phyloP scores from a whole-genome alignment of 2,329 filamentous ascomycete genomes.

The Stromatinia cepivora region DNA sequence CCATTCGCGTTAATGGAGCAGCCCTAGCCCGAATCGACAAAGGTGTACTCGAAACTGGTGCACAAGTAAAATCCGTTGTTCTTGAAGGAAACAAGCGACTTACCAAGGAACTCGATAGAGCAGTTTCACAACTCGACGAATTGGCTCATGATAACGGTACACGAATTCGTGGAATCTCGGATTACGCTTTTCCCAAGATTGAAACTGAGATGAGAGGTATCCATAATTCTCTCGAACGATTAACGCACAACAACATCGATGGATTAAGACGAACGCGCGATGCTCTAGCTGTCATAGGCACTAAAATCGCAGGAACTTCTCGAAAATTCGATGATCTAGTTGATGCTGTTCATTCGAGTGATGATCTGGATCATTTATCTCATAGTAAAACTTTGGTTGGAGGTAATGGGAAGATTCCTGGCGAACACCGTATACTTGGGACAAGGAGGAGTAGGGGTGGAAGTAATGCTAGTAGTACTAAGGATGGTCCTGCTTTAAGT shows the following conservation, averaged over 20 bases:
- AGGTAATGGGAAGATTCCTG: constrained; percentile 22
- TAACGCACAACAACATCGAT: constrained; percentile 17
- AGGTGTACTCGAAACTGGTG: constrained; percentile 31
- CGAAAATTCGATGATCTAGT: constrained; percentile 34
- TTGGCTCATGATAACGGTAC: constrained; percentile 29
- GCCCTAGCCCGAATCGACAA: constrained; percentile 33
- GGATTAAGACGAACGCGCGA: constrained; percentile 24
- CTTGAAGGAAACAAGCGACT: constrained; percentile 26
- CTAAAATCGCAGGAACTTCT: constrained; percentile 29
- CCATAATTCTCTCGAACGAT: constrained; percentile 18
- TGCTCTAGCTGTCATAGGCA: constrained; percentile 31
- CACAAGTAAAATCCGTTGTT: constrained; percentile 31
- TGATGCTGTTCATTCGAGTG: constrained; percentile 25
- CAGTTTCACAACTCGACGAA: constrained; percentile 29
- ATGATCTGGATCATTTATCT: constrained; percentile 18
- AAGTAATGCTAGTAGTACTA: constrained; percentile 28
- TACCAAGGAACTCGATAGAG: constrained; percentile 21
- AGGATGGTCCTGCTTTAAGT: constrained; percentile 21
- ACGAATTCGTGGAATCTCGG: constrained; percentile 29
- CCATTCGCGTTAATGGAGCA: constrained; percentile 31
- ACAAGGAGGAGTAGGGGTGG: constrained; percentile 25
- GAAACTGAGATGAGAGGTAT: constrained; percentile 27
- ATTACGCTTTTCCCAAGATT: constrained; percentile 30
- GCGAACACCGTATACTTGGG: constrained; percentile 22
- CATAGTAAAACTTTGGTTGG: constrained; percentile 19